Evolutionary conservation across 1,284 basidiomycete genomes (phyloP), one percentile per base, ranked within the genome.

Genomic region (Ceratobasidium sp.): DNA sequence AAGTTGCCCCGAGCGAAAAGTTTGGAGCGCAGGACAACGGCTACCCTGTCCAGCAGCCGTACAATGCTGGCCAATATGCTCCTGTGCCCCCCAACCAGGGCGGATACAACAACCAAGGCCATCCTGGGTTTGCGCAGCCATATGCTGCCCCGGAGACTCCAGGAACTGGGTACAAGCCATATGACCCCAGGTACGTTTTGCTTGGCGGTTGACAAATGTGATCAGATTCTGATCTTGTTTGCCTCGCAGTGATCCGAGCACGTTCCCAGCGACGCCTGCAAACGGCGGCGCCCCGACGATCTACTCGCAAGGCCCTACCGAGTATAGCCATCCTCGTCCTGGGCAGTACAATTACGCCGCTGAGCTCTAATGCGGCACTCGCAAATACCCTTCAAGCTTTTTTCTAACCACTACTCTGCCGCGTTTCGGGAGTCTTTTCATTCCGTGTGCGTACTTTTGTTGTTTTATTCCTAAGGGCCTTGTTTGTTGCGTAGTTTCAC

Each of bases 301-400:
- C 2, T 44, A 65, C 43, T 64, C 61, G 1, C 57, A 61, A 17
- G 46, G 54, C n/a, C 68, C 5, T 1, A 62, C 59, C 25, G 71
- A 74, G 46, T 52, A 64, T 22, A 25, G 59, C 19, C 46, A 74
- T 29, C 40, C 57, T 0, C 57, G 59, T 17, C 71, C 71, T 37
- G 71, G 61, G 4, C 71, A 74, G 34, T 65, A 74, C 22, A 74
- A 65, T n/a, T 74, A 74, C 51, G 44, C 61, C 19, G 40, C 71
- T 46, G 71, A 74, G 51, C 44, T 74, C 25, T 74, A 74, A 32
- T 25, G 19, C 22, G 22, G 62, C 62, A n/a, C 22, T 65, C 13
- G 25, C 32, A 34, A 59, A 15, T 22, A 29, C 13, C 13, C 22
- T 29, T 34, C 22, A 25, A 22, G 3, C 22, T 54, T 54, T n/a